A percentile compares a stretch with the other conserved stretches of the same genome.
These are phyloP conservation scores for Ascochyta fabae DNA, from an alignment of 2,329 filamentous ascomycete genomes.

Conservation along the genomic window DNA sequence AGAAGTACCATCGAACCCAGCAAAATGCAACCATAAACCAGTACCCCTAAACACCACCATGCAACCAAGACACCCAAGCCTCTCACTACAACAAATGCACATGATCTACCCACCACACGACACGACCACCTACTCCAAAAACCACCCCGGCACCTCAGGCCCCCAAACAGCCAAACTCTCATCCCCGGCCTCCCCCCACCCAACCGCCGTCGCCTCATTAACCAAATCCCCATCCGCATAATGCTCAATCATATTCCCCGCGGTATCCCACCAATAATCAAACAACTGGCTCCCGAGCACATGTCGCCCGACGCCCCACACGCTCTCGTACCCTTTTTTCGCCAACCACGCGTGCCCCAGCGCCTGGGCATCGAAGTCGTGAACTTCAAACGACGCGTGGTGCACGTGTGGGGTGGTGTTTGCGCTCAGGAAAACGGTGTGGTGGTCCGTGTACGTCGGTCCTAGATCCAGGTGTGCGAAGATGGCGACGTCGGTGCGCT, in stretches of 20 bases:
- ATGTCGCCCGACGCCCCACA: constrained; percentile 76
- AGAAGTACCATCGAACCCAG: too few relatives aligned
- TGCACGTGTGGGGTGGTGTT: constrained; percentile 62
- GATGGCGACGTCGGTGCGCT: constrained; percentile 50
- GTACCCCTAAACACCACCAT: too few relatives aligned
- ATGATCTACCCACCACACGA: too few relatives aligned
- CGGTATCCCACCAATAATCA: constrained; percentile 73
- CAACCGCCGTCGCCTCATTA: constrained; percentile 61
- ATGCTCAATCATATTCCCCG: constrained; percentile 70
- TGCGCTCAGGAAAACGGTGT: constrained; percentile 59
- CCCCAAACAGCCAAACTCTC: constrained; percentile 54
- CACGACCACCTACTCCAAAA: constrained; percentile 33
- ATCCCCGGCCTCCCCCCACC: constrained; percentile 49
- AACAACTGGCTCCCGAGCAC: constrained; percentile 75
- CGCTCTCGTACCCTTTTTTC: constrained; percentile 66
- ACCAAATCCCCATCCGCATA: constrained; percentile 75
- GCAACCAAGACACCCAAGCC: too few relatives aligned
- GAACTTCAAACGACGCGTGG: constrained; percentile 72
- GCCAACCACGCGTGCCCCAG: constrained; percentile 73
- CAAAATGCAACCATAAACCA: too few relatives aligned
- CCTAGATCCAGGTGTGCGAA: constrained; percentile 65
- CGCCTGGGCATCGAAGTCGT: constrained; percentile 72
- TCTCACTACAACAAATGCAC: too few relatives aligned
- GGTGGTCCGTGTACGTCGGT: constrained; percentile 59
- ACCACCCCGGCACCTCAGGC: constrained; percentile 49